Conservation (phyloP, 202 grass and related monocot species). For the Setaria viridis region DNA sequence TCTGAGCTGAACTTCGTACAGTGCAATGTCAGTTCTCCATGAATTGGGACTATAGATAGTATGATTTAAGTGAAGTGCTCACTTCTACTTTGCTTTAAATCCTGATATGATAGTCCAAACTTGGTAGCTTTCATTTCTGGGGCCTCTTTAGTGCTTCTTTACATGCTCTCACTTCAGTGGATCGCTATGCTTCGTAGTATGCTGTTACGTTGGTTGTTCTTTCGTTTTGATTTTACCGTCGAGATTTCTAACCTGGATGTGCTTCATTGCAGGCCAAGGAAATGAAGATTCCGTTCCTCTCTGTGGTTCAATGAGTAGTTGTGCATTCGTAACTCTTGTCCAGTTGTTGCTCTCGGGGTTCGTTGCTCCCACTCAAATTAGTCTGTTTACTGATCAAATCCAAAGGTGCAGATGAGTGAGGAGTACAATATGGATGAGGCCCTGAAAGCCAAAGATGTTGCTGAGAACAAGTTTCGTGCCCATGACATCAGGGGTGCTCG, state of each 20-base stretch:
- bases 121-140: background rate
- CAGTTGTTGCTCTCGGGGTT: constrained; percentile 15
- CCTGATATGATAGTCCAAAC: background rate
- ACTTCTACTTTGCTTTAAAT: constrained; percentile 16
- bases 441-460: constrained; percentile 63
- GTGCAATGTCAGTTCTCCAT: constrained; percentile 20
- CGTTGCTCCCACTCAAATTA: constrained; percentile 33
- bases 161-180: background rate
- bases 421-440: constrained; percentile 82
- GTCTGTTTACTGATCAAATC: constrained; percentile 20
- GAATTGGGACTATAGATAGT: background rate
- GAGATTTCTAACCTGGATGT: background rate
- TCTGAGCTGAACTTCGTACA: background rate
- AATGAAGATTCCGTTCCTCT: background rate
- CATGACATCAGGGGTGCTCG: constrained; percentile 72
- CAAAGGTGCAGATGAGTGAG: constrained; percentile 48
- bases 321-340: constrained; percentile 20
- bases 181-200: background rate
- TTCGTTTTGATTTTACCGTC: background rate
- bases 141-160: background rate
- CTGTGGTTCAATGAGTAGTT: background rate
- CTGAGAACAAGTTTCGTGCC: constrained; percentile 75
- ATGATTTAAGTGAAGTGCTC: constrained; percentile 12
- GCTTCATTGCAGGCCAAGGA: constrained; percentile 39
- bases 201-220: background rate